Base-by-base conservation (phyloP, 441 rosid genomes). In the Populus hybrid region DNA sequence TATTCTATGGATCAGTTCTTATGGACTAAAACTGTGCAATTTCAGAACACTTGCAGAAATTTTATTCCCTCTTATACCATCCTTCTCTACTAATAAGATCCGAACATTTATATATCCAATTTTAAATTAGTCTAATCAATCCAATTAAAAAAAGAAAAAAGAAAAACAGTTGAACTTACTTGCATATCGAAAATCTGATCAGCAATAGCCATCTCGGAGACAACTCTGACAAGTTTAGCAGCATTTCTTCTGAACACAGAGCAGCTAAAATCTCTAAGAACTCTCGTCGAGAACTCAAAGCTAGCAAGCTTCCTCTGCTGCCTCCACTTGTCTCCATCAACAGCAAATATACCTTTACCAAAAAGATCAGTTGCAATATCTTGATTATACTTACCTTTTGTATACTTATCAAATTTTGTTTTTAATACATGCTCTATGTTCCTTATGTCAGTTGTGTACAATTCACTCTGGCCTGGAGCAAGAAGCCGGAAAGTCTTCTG, bases 251-350 rank as follows among this genome's bases (percentile, higher is more conserved):
- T 81, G 42, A 94, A 94, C 59, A 89, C 90, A 11, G 75, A 77
- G 69, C 97, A 91, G 78, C 94, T 91, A 76, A 89, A 93, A 14
- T 90, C 95, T 76, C 94, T 84, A 0, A 93, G 85, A 65, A 93
- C 89, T 61, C 92, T 89, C 0, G 94, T 83, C 0, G 94, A 90
- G 70, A 93, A 93, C 86, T 93, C 97, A 31, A 81, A 86, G 80
- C 97, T 94, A 0, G 95, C 89, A 3, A 91, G 88, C 88, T 94
- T 94, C 82, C 97, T 84, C 84, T 93, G 97, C 45, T 93, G 91
- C 82, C 78, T 84, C 98, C 97, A 93, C 76, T 89, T 89, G 3
- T 90, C 92, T 7, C 97, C 97, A 74, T 94, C 94, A 40, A 83
- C 94, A 9, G 79, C 78, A 26, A 91, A 94, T 2, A 94, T 91